These are phyloP conservation scores for Blastobotrys apis DNA, from an alignment of 1,139 yeast species.

Conservation along the genomic window DNA sequence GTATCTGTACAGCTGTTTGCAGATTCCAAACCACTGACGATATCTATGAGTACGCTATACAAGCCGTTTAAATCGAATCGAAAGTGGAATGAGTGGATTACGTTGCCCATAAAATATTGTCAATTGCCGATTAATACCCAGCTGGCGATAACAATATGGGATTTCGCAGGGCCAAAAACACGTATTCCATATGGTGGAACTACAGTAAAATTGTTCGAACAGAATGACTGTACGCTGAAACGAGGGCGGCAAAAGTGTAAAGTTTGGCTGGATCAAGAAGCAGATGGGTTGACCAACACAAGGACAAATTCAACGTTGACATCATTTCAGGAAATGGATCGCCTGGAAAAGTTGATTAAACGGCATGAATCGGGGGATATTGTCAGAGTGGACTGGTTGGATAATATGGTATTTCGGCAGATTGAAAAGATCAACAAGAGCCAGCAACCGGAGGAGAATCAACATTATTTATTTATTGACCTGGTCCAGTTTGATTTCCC, in stretches of 20 bases:
- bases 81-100: slow-evolving; percentile 59
- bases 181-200: slow-evolving; percentile 56
- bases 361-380: slow-evolving; percentile 67
- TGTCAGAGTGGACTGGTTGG: slow-evolving; percentile 68
- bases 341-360: slow-evolving; percentile 54
- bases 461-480: slow-evolving; percentile 58
- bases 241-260: slow-evolving; percentile 55
- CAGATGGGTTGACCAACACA: slow-evolving; percentile 32
- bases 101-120: slow-evolving; percentile 63
- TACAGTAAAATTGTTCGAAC: slow-evolving; percentile 55
- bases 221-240: slow-evolving; percentile 44
- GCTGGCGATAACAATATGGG: slow-evolving; percentile 62
- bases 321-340: slow-evolving; percentile 34
- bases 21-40: slow-evolving; percentile 58
- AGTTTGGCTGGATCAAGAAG: slow-evolving; percentile 37
- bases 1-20: slow-evolving; percentile 59
- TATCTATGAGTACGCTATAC: slow-evolving; percentile 64
- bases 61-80: slow-evolving; percentile 48
- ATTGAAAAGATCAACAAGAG: slow-evolving; percentile 45
- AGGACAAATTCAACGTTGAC: slow-evolving; percentile 32
- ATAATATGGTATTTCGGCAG: slow-evolving; percentile 57
- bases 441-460: slow-evolving; percentile 17
- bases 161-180: slow-evolving; percentile 49
- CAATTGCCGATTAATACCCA: slow-evolving; percentile 63
- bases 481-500: slow-evolving; percentile 77